Percentiles rank a stretch among this genome's conserved stretches.
Evolutionary conservation across 2,329 filamentous ascomycete species (phyloP).

Genomic region (Furcasterigmium furcatum): DNA sequence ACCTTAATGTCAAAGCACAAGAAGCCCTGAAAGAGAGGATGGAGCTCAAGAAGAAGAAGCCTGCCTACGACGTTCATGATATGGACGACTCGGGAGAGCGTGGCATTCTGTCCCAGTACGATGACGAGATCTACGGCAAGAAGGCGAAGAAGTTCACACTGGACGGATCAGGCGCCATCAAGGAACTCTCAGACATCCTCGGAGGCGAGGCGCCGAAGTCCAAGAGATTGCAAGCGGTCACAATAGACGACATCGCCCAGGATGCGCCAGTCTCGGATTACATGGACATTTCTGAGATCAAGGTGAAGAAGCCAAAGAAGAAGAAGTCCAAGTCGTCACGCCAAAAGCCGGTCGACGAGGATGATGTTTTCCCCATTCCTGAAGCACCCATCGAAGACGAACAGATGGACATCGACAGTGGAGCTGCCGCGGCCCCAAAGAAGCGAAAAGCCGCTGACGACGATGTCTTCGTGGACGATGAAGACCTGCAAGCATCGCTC

Average conservation of each 20-base stretch:
- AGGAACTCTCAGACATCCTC: slow-evolving; percentile 57
- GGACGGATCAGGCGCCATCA: slow-evolving; percentile 69
- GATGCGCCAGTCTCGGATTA: slow-evolving; percentile 80
- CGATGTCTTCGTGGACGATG: slow-evolving; percentile 79
- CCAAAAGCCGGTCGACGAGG: slow-evolving; percentile 63
- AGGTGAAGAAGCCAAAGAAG: slow-evolving; percentile 93
- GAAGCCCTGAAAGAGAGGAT: slow-evolving; percentile 74
- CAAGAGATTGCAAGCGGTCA: slow-evolving; percentile 69
- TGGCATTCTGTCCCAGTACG: slow-evolving; percentile 83
- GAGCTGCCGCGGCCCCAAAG: slow-evolving; percentile 40
- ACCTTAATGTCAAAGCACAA: slow-evolving; percentile 65
- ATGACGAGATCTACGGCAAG: slow-evolving; percentile 91
- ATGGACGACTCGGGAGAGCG: slow-evolving; percentile 62
- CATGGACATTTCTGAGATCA: slow-evolving; percentile 79
- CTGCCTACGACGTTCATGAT: slow-evolving; percentile 82
- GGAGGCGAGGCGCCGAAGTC: slow-evolving; percentile 48
- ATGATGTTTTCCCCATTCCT: slow-evolving; percentile 43
- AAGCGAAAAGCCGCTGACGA: slow-evolving; percentile 62
- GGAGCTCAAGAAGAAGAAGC: slow-evolving; percentile 85
- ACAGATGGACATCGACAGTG: slow-evolving; percentile 74
- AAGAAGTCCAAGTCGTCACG: slow-evolving; percentile 79
- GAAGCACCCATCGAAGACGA: slow-evolving; percentile 32
- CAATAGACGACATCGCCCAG: slow-evolving; percentile 60
- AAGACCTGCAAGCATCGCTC: slow-evolving; percentile 84
- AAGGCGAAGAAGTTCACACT: slow-evolving; percentile 86